Percentiles rank a stretch among this genome's conserved stretches.
phyloP scores from a whole-genome alignment of 2,329 filamentous ascomycete genomes.

The Aspergillus proliferans region DNA sequence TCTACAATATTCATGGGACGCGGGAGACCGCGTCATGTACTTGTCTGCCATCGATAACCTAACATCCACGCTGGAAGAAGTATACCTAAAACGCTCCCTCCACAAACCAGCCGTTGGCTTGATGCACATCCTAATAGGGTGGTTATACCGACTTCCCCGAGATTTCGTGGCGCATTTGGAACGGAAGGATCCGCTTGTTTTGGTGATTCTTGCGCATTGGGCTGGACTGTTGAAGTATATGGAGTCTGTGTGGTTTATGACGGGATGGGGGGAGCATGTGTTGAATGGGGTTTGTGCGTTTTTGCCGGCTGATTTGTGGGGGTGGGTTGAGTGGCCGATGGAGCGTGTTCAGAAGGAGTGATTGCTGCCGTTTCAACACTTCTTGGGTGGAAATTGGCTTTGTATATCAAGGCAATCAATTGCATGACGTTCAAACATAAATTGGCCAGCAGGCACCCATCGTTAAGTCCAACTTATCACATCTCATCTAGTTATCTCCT shows the following conservation, averaged over 20 bases:
- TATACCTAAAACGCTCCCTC: conserved; percentile 10
- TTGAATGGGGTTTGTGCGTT: conserved; percentile 19
- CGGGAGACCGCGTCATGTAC: conserved; percentile 4
- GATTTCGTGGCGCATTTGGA: conserved; percentile 20
- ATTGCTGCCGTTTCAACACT: no score
- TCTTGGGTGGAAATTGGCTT: no score
- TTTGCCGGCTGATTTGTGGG: conserved; percentile 11
- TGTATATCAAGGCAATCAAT: no score
- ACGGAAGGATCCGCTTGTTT: conserved; percentile 17
- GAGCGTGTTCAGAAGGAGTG: neutral
- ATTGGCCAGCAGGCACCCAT: no score
- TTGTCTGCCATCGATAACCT: conserved; percentile 8
- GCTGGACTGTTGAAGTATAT: conserved; percentile 26
- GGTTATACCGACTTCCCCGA: conserved; percentile 23
- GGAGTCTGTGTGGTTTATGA: conserved; percentile 27
- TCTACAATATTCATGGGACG: neutral
- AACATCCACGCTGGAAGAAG: conserved; percentile 9
- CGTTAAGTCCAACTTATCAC: no score
- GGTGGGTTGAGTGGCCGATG: conserved; percentile 25
- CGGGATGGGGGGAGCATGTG: conserved; percentile 29
- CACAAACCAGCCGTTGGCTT: conserved; percentile 10
- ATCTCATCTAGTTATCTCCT: no score
- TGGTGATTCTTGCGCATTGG: conserved; percentile 27
- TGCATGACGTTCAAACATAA: no score
- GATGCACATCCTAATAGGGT: conserved; percentile 23